Evolutionary conservation across 352 stramenopile genomes (phyloP).

Genomic region (Phytophthora fragariaefolia): DNA sequence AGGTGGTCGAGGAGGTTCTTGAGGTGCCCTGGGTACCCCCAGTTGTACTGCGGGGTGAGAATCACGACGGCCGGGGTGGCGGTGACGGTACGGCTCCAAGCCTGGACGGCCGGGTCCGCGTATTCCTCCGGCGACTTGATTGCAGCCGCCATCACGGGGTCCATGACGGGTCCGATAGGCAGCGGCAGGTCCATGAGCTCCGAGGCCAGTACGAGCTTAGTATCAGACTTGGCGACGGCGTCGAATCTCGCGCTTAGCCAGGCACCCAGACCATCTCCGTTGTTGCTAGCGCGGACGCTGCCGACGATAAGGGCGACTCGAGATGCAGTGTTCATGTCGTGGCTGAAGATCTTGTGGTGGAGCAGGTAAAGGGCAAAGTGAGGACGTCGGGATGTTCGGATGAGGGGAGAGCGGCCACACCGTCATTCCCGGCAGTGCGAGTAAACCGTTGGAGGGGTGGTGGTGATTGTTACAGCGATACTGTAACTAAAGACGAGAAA

Average conservation of each 20-base stretch:
- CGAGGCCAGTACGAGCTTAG: conserved; percentile 21
- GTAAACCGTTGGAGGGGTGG: neutral
- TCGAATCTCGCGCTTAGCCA: conserved; percentile 31
- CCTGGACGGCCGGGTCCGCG: conserved; percentile 26
- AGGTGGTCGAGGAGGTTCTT: conserved; percentile 38
- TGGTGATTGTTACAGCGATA: too few relatives aligned
- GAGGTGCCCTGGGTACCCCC: conserved; percentile 31
- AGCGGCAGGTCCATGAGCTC: conserved; percentile 25
- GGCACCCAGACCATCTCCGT: conserved; percentile 22
- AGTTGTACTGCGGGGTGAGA: conserved; percentile 35
- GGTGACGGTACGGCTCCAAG: conserved; percentile 21
- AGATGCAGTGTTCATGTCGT: conserved; percentile 6
- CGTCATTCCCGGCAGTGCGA: neutral
- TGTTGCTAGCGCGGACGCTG: conserved; percentile 28
- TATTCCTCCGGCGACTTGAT: conserved; percentile 20
- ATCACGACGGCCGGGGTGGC: conserved; percentile 23
- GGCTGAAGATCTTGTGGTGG: neutral
- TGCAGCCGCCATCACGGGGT: conserved; percentile 29
- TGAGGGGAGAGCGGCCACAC: too few relatives aligned
- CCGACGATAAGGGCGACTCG: conserved; percentile 15
- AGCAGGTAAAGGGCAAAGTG: conserved; percentile 14
- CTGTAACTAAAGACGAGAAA: neutral
- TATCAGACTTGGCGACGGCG: conserved; percentile 7
- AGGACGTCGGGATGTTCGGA: too few relatives aligned
- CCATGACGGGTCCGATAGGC: conserved; percentile 21